phyloP scores from a whole-genome alignment of 75 land plant genomes.

The Cunninghamia lanceolata region DNA sequence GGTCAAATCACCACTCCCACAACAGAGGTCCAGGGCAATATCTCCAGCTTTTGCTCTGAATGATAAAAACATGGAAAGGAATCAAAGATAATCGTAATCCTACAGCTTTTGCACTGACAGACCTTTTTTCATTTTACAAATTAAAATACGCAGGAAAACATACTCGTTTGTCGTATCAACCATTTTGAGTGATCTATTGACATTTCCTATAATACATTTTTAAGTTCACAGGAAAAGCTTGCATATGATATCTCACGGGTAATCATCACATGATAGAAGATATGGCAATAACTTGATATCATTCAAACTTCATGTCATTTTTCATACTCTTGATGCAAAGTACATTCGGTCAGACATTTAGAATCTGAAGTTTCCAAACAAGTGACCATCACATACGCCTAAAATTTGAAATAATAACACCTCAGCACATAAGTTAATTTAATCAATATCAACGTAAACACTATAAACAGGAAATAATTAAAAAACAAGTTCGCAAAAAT shows the following conservation, averaged over 20 bases:
- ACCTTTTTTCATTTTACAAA: neutral
- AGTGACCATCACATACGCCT: neutral
- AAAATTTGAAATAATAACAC: too few species aligned
- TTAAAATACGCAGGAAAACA: neutral
- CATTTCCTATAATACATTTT: neutral
- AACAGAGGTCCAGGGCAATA: conserved; percentile 79
- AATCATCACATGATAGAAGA: too few species aligned
- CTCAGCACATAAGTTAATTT: too few species aligned
- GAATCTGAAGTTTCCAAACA: neutral
- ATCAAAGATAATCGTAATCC: neutral
- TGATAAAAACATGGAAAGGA: conserved; percentile 1
- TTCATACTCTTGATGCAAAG: neutral
- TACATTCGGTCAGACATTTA: neutral
- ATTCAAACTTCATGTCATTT: neutral
- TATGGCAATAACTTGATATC: neutral
- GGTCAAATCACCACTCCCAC: conserved; percentile 91
- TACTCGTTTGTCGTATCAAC: neutral
- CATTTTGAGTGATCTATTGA: neutral
- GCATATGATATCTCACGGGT: neutral
- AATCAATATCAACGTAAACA: too few species aligned
- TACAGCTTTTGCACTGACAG: neutral
- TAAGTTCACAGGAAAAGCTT: neutral
- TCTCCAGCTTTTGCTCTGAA: conserved; percentile 80
- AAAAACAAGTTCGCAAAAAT: too few species aligned
- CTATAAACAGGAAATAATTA: too few species aligned